Percentiles rank a stretch among this genome's conserved stretches.
These are phyloP conservation scores for Tetrahymena thermophila DNA, from an alignment of 73 alveolate genomes.

Conservation along the genomic window DNA sequence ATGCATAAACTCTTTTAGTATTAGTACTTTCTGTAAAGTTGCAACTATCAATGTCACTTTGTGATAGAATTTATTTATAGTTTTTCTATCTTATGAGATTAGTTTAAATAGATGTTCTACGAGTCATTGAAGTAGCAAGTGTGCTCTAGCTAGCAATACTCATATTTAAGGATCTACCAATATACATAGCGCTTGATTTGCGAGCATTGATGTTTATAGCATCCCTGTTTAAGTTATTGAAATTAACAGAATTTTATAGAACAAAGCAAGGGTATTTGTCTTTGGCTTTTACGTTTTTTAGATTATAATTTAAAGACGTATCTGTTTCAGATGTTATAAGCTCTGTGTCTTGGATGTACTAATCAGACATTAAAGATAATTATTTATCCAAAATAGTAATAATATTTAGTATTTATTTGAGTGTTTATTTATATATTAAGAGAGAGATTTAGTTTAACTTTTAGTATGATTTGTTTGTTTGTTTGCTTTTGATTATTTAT, in stretches of 20 bases:
- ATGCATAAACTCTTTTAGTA: neutral
- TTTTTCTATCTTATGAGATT: neutral
- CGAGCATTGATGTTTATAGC: neutral
- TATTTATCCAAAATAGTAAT: too few relatives aligned
- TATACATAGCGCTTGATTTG: neutral
- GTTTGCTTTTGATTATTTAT: neutral
- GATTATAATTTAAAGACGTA: neutral
- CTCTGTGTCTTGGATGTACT: neutral
- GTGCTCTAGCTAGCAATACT: neutral
- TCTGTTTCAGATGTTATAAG: neutral
- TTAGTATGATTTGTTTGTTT: neutral
- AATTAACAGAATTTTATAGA: neutral
- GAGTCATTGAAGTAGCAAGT: neutral
- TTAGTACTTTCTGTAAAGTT: neutral
- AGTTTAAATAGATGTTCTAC: neutral
- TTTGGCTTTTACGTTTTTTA: neutral
- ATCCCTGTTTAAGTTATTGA: neutral
- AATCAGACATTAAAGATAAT: neutral
- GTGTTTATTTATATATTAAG: too few relatives aligned
- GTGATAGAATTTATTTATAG: neutral
- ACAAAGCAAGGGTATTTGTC: neutral
- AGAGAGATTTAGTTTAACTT: neutral
- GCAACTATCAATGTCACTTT: neutral
- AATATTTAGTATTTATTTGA: too few relatives aligned
- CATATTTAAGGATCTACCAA: neutral